Percentiles rank a stretch among this genome's conserved stretches.
phyloP scores from a whole-genome alignment of 768 basidiomycete genomes.

The Gymnopilus junonius region DNA sequence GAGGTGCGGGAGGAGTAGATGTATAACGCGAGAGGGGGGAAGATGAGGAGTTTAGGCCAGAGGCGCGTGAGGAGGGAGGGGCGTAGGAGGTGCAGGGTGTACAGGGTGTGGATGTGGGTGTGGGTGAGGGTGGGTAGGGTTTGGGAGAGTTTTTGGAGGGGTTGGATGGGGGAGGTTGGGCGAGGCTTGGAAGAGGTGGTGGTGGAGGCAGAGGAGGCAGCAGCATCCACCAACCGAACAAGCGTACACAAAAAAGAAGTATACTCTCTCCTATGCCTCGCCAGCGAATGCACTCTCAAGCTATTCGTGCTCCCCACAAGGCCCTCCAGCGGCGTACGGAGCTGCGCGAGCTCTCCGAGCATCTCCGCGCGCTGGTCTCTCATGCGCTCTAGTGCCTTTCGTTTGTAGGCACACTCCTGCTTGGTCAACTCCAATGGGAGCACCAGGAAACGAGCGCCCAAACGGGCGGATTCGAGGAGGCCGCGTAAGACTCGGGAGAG shows the following conservation, averaged over 20 bases:
- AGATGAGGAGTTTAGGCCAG: conserved; percentile 83
- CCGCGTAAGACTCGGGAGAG: background rate
- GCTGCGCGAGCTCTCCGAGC: conserved; percentile 64
- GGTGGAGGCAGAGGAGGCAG: background rate
- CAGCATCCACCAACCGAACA: conserved; percentile 21
- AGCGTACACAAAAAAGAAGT: conserved; percentile 23
- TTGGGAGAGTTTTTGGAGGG: conserved; percentile 18
- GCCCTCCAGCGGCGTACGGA: conserved; percentile 46
- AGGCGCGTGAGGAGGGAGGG: conserved; percentile 70
- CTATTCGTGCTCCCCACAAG: conserved; percentile 21
- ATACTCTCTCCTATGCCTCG: conserved; percentile 12
- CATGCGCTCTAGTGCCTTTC: conserved; percentile 59
- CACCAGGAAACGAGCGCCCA: conserved; percentile 31
- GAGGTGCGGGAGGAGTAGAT: conserved; percentile 60
- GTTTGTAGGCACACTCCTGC: conserved; percentile 70
- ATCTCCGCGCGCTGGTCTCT: conserved; percentile 71
- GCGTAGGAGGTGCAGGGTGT: conserved; percentile 50
- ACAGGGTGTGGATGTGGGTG: conserved; percentile 20
- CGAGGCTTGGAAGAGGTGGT: conserved; percentile 1
- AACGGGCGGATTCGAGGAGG: conserved; percentile 20
- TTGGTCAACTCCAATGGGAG: conserved; percentile 66
- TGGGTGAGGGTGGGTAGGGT: conserved; percentile 15
- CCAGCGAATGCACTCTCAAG: conserved; percentile 21
- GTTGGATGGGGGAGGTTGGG: conserved; percentile 7
- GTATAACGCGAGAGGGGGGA: conserved; percentile 71